These are phyloP conservation scores for Pyracantha coccinea DNA, from an alignment of 331 rosid species.

Conservation along the genomic window DNA sequence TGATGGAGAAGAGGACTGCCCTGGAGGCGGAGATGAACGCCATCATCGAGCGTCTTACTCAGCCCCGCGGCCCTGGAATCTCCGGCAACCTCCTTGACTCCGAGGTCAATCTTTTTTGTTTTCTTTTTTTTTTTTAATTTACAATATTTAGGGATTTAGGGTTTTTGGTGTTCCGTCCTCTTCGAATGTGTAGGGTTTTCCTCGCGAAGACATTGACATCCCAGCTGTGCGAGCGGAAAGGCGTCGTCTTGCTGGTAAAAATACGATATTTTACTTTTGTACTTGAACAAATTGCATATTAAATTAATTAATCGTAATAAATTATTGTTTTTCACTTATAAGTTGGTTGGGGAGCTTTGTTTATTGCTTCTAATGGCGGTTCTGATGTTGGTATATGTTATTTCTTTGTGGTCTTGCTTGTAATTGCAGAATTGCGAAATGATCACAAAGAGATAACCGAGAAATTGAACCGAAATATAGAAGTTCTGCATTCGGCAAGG, in stretches of 20 bases:
- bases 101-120: slow-evolving; percentile 33
- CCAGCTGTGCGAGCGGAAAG: slow-evolving; percentile 64
- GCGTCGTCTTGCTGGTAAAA: slow-evolving; percentile 61
- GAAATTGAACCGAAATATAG: slow-evolving; percentile 61
- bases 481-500: slow-evolving; percentile 64
- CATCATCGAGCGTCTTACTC: slow-evolving; percentile 63
- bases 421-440: slow-evolving; percentile 53
- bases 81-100: slow-evolving; percentile 65
- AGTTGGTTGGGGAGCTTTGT: neutral
- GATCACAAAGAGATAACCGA: slow-evolving; percentile 62
- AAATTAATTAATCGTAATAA: neutral
- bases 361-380: neutral
- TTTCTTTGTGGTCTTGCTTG: neutral
- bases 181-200: slow-evolving; percentile 59
- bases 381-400: neutral
- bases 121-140: neutral
- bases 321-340: neutral
- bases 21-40: slow-evolving; percentile 72
- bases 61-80: slow-evolving; percentile 77
- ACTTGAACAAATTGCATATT: neutral
- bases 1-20: slow-evolving; percentile 59
- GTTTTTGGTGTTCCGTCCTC: neutral
- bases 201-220: slow-evolving; percentile 80
- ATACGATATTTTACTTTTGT: neutral
- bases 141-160: neutral